Evolutionary conservation across 768 basidiomycete genomes (phyloP).

Genomic region (Leccinum imitatum): DNA sequence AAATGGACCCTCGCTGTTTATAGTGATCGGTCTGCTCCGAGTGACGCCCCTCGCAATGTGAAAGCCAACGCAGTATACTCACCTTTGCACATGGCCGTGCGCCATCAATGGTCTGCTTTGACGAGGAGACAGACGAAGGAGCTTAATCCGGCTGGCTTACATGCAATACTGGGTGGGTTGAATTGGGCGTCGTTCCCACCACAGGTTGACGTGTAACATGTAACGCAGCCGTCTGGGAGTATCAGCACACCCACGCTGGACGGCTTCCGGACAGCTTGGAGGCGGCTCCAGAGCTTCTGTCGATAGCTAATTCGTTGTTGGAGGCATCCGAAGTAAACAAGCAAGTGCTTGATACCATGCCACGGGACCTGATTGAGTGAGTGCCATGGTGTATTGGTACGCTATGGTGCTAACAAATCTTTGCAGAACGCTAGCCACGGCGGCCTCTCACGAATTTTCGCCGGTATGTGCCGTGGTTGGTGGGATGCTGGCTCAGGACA

Average conservation of each 20-base stretch:
- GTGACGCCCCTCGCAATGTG: constrained; percentile 57
- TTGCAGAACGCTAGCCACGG: constrained; percentile 62
- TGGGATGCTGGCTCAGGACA: constrained; percentile 92
- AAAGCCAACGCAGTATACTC: constrained; percentile 65
- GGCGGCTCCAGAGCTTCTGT: constrained; percentile 55
- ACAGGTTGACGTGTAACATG: constrained; percentile 15
- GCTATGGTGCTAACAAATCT: constrained; percentile 9
- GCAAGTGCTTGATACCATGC: constrained; percentile 57
- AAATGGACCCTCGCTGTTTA: constrained; percentile 9
- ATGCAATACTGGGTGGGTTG: constrained; percentile 66
- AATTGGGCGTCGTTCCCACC: constrained; percentile 1
- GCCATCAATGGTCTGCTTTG: constrained; percentile 66
- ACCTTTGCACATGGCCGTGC: constrained; percentile 59
- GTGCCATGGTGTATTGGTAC: neutral
- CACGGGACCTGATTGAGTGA: constrained; percentile 64
- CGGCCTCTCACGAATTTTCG: constrained; percentile 84
- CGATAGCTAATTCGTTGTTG: constrained; percentile 63
- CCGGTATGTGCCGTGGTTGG: constrained; percentile 95
- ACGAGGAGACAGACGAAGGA: constrained; percentile 79
- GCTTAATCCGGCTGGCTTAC: constrained; percentile 72
- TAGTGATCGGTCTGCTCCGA: constrained; percentile 64
- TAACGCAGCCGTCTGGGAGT: constrained; percentile 77
- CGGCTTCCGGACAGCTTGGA: constrained; percentile 52
- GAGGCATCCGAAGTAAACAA: constrained; percentile 66
- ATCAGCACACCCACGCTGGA: constrained; percentile 57